Conservation (phyloP, 225 moss, liverwort and hornwort genomes). For the Asterella californica region DNA sequence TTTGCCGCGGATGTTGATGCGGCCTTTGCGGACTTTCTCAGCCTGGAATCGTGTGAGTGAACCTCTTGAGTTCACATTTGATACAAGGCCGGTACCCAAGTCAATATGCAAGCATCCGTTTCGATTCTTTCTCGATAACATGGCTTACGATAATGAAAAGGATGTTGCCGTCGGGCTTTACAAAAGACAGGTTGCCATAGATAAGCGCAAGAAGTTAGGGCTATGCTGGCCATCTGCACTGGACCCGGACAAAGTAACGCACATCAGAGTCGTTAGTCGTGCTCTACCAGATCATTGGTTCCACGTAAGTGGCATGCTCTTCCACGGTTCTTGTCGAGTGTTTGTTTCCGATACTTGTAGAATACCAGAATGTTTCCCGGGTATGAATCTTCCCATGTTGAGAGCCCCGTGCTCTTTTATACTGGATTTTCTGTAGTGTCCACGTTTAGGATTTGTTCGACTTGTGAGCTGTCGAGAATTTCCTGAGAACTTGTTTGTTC, state of each 20-base stretch:
- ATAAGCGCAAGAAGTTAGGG: constrained; percentile 61
- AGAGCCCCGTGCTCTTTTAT: not conserved
- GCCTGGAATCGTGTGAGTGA: constrained; percentile 72
- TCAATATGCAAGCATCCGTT: constrained; percentile 78
- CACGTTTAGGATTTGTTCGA: not conserved
- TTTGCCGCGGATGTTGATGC: constrained; percentile 60
- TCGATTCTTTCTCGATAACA: constrained; percentile 72
- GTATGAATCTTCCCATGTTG: not conserved
- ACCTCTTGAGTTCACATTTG: constrained; percentile 72
- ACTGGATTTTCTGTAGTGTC: not conserved
- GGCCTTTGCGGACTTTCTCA: constrained; percentile 73
- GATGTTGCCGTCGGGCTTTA: constrained; percentile 59
- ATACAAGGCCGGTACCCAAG: constrained; percentile 55
- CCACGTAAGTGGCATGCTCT: constrained; percentile 37
- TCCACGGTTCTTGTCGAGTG: not conserved
- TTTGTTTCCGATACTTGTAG: not conserved
- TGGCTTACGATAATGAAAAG: constrained; percentile 51
- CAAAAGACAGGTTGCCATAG: constrained; percentile 59
- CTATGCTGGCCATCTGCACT: constrained; percentile 76
- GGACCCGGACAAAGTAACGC: constrained; percentile 53
- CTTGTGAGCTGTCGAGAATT: not conserved
- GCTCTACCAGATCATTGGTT: constrained; percentile 58
- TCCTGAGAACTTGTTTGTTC: not conserved
- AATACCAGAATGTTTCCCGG: not conserved
- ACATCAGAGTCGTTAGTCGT: constrained; percentile 68